Evolutionary conservation across 495 filamentous ascomycete genomes (phyloP).

Genomic region (Acidiella bohemica): DNA sequence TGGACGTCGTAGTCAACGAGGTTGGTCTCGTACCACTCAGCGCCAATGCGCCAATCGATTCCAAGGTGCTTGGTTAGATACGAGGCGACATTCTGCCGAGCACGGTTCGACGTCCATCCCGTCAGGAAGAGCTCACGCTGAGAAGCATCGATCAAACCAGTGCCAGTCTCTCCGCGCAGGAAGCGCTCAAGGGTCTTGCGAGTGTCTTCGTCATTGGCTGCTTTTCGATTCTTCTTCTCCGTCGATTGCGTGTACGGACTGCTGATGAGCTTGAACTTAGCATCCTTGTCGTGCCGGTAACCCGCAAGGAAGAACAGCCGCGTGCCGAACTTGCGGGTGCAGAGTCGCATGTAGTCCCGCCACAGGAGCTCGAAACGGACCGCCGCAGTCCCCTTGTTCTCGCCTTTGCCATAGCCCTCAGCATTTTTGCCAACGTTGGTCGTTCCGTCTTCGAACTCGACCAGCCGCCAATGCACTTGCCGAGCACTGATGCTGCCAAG

Average conservation of each 20-base stretch:
- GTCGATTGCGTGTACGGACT: conserved; percentile 9
- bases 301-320: conserved; percentile 48
- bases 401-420: conserved; percentile 46
- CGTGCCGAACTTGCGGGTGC: conserved; percentile 47
- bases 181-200: conserved; percentile 34
- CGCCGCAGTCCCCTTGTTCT: conserved; percentile 52
- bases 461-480: conserved; percentile 47
- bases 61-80: conserved; percentile 56
- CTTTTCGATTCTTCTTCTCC: conserved; percentile 23
- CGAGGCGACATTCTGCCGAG: conserved; percentile 56
- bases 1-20: conserved; percentile 59
- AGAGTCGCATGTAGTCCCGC: conserved; percentile 65
- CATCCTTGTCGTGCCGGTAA: conserved; percentile 36
- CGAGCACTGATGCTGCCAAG: conserved; percentile 55
- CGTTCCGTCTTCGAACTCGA: conserved; percentile 47
- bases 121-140: conserved; percentile 55
- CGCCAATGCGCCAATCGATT: conserved; percentile 65
- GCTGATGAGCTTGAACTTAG: conserved; percentile 14
- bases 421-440: conserved; percentile 23
- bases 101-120: conserved; percentile 58
- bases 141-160: conserved; percentile 56
- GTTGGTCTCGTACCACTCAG: conserved; percentile 62
- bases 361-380: conserved; percentile 60
- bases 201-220: conserved; percentile 23
- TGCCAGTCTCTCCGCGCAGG: conserved; percentile 49